These are phyloP conservation scores for Hypoxylon lienhwacheense DNA, from an alignment of 495 filamentous ascomycete species.

Conservation along the genomic window DNA sequence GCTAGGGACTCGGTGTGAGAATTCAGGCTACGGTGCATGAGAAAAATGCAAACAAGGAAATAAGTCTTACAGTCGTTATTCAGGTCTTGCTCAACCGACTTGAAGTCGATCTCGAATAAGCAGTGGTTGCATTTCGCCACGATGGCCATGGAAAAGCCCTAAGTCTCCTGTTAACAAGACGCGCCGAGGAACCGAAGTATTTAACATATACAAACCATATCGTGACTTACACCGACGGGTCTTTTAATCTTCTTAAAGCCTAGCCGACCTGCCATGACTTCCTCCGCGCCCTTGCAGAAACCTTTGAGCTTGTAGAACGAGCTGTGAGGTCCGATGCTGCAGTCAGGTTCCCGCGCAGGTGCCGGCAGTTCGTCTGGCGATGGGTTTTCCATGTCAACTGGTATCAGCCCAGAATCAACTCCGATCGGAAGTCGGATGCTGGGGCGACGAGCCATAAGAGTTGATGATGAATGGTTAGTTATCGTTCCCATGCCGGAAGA, in stretches of 20 bases:
- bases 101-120: conserved; percentile 45
- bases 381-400: conserved; percentile 35
- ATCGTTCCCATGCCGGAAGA: conserved; percentile 24
- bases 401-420: conserved; percentile 41
- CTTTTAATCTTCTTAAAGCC: conserved; percentile 46
- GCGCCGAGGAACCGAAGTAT: not conserved
- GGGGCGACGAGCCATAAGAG: conserved; percentile 14
- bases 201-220: not conserved
- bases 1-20: conserved; percentile 25
- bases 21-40: not conserved
- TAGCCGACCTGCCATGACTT: conserved; percentile 38
- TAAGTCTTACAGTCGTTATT: conserved; percentile 38
- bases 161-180: conserved; percentile 2
- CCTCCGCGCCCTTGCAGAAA: conserved; percentile 49
- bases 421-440: not conserved
- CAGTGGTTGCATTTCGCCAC: conserved; percentile 47
- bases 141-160: conserved; percentile 37
- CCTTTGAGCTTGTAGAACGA: conserved; percentile 48
- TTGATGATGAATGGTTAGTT: conserved; percentile 24
- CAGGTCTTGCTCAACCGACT: conserved; percentile 43
- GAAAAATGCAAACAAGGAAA: not conserved
- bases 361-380: conserved; percentile 16
- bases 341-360: conserved; percentile 34
- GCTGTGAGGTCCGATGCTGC: conserved; percentile 39
- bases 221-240: conserved; percentile 35